A percentile compares a stretch with the other conserved stretches of the same genome.
These are phyloP conservation scores for Artemisia tridentata DNA, from an alignment of 129 eudicot genomes.

Conservation along the genomic window DNA sequence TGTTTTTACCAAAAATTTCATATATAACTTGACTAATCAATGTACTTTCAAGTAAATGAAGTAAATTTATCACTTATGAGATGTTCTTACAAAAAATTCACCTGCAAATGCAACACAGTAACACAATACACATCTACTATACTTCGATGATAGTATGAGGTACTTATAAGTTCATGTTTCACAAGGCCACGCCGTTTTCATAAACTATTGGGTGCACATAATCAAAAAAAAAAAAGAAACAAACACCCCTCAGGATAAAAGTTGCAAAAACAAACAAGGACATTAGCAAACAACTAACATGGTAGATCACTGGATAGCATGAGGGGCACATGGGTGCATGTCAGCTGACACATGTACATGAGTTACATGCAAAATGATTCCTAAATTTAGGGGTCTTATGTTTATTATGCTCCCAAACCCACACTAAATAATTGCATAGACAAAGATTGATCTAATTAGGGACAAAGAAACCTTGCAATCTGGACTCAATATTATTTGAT, in stretches of 20 bases:
- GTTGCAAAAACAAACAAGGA: slow-evolving; percentile 10
- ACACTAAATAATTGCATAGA: neutral
- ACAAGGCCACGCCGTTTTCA: neutral
- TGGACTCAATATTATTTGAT: neutral
- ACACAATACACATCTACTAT: neutral
- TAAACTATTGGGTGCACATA: slow-evolving; percentile 12
- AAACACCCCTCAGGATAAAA: slow-evolving; percentile 14
- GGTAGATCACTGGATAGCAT: slow-evolving; percentile 26
- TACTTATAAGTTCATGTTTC: no score
- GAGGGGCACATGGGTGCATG: slow-evolving; percentile 44
- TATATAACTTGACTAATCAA: no score
- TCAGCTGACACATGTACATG: slow-evolving; percentile 39
- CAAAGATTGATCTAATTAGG: neutral
- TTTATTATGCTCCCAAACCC: no score
- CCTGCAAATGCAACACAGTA: slow-evolving; percentile 1
- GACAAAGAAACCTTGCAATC: neutral
- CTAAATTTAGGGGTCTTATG: no score
- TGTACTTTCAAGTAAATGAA: no score
- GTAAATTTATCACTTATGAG: no score
- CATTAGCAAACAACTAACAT: slow-evolving; percentile 26
- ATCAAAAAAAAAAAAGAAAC: slow-evolving; percentile 12
- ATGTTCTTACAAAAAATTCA: neutral
- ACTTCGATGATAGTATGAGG: no score
- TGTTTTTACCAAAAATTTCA: no score
- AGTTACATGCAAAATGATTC: slow-evolving; percentile 5